Evolutionary conservation across 345 rosid species (phyloP).

Genomic region (Corchorus capsularis): DNA sequence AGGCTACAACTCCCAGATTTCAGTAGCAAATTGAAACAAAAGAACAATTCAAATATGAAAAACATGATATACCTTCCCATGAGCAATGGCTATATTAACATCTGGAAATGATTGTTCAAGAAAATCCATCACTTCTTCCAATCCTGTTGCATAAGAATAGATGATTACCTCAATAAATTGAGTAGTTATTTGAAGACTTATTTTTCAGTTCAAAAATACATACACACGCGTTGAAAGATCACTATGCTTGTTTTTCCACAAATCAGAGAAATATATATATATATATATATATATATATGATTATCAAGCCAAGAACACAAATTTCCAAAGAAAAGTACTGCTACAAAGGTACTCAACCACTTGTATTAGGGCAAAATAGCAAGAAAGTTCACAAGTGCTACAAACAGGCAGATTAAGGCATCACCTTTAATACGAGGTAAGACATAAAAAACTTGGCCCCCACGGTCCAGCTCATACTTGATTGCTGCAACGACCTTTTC

Average conservation of each 20-base stretch:
- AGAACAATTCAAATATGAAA: conserved; percentile 10
- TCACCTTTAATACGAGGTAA: conserved; percentile 95
- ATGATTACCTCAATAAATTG: conserved; percentile 7
- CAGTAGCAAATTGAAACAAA: neutral
- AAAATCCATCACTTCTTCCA: conserved; percentile 80
- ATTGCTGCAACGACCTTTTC: conserved; percentile 71
- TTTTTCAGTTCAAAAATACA: too few relatives aligned
- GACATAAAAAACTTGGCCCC: conserved; percentile 94
- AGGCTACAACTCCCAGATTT: neutral
- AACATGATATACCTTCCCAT: conserved; percentile 72
- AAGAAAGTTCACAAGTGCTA: neutral
- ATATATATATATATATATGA: neutral
- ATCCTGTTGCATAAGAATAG: conserved; percentile 56
- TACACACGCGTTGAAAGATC: too few relatives aligned
- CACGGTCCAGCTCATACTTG: conserved; percentile 77
- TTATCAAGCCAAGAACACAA: neutral
- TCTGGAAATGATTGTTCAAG: conserved; percentile 74
- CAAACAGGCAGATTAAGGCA: conserved; percentile 4
- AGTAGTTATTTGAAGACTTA: neutral
- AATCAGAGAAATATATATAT: neutral
- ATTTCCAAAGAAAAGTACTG: neutral
- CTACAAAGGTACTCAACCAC: conserved; percentile 7
- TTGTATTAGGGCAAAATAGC: neutral
- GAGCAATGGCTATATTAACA: conserved; percentile 84
- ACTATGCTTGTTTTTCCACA: neutral